These are phyloP conservation scores for Lathyrus sativus DNA, from an alignment of 306 rosid species.

Conservation along the genomic window DNA sequence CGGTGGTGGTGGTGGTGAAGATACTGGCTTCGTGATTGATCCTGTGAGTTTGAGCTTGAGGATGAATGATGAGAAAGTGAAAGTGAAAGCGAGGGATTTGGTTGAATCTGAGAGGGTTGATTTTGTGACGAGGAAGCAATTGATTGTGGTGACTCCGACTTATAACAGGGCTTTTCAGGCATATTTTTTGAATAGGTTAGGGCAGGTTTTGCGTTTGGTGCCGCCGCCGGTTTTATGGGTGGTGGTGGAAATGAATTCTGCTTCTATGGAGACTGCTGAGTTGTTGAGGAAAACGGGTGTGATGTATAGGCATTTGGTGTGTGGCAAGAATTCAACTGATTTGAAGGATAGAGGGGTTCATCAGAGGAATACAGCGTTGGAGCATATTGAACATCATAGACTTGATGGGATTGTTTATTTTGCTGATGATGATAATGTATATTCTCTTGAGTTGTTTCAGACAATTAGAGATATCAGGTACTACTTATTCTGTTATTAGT, in stretches of 20 bases:
- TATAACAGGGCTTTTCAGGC: constrained; percentile 71
- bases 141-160: constrained; percentile 88
- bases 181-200: constrained; percentile 74
- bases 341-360: constrained; percentile 92
- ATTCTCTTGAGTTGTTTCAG: constrained; percentile 78
- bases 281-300: constrained; percentile 89
- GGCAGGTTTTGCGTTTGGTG: constrained; percentile 75
- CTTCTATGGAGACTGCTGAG: constrained; percentile 90
- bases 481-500: constrained; percentile 1
- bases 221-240: constrained; percentile 87
- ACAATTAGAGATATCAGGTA: constrained; percentile 79
- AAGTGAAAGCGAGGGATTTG: constrained; percentile 29
- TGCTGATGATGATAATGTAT: constrained; percentile 90
- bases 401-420: constrained; percentile 94
- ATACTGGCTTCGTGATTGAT: constrained; percentile 36
- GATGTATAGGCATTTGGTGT: constrained; percentile 90
- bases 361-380: constrained; percentile 92
- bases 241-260: constrained; percentile 81
- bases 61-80: constrained; percentile 24
- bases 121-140: constrained; percentile 70
- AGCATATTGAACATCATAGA: constrained; percentile 82
- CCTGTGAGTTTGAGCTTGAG: constrained; percentile 39
- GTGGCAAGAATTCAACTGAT: constrained; percentile 58
- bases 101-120: constrained; percentile 28
- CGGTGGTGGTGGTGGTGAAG: background rate